Conservation (phyloP, 78 protist genomes). For the Dictyostelium intermedium region DNA sequence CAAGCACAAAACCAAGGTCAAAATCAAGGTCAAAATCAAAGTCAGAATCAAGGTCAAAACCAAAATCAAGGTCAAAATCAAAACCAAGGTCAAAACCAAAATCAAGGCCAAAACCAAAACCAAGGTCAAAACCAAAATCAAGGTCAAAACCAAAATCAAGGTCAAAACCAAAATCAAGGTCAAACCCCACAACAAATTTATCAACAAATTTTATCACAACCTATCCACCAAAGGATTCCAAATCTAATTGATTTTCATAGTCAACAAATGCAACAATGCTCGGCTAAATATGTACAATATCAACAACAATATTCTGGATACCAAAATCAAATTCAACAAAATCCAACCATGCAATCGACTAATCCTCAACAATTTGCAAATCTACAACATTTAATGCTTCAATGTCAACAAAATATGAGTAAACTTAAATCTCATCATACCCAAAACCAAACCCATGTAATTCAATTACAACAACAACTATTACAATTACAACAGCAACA, state of each 20-base stretch:
- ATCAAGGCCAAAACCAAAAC: background rate
- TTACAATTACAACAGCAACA: background rate
- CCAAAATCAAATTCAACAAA: background rate
- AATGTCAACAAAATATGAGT: background rate
- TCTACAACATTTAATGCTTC: background rate
- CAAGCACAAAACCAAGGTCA: background rate
- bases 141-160: background rate
- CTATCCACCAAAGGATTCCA: background rate
- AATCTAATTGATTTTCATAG: background rate
- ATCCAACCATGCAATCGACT: background rate
- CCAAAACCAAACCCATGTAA: background rate
- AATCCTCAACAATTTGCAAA: slow-evolving; percentile 2
- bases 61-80: background rate
- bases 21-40: background rate
- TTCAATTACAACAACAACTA: background rate
- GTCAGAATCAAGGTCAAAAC: background rate
- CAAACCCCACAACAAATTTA: background rate
- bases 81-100: background rate
- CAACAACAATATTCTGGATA: background rate
- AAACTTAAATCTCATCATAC: background rate
- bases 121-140: background rate
- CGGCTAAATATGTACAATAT: background rate
- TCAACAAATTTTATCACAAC: background rate
- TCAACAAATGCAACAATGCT: background rate
- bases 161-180: background rate